Conservation (phyloP, 306 rosid species). For the Acacia acuminata region DNA sequence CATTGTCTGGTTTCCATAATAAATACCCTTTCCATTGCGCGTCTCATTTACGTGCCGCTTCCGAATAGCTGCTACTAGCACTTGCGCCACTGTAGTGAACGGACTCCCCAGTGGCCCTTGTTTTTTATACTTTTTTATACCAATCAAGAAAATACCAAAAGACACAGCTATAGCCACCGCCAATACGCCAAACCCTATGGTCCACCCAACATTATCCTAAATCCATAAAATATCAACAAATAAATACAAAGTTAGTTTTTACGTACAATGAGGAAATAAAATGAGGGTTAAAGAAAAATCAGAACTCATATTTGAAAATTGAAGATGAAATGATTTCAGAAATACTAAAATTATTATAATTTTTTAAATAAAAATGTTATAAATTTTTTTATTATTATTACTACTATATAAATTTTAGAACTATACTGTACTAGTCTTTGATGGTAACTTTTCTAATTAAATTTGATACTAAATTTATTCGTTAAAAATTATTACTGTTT, state of each 20-base stretch:
- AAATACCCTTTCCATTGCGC: slow-evolving; percentile 15
- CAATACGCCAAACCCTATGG: slow-evolving; percentile 36
- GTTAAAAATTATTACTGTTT: background rate
- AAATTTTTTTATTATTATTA: too few species aligned
- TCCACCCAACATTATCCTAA: slow-evolving; percentile 59
- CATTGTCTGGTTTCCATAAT: slow-evolving; percentile 12
- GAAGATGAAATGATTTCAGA: too few species aligned
- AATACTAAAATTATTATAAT: too few species aligned
- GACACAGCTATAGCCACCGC: slow-evolving; percentile 37
- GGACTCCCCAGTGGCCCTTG: slow-evolving; percentile 39
- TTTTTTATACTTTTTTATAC: slow-evolving; percentile 32
- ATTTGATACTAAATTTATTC: too few species aligned
- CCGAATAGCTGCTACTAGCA: slow-evolving; percentile 37
- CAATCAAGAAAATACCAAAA: slow-evolving; percentile 32
- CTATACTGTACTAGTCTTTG: too few species aligned
- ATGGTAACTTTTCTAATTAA: background rate
- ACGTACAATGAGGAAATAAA: background rate
- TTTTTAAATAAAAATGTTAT: background rate
- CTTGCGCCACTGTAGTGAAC: slow-evolving; percentile 42
- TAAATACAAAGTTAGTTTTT: background rate
- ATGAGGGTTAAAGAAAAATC: background rate
- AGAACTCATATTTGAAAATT: background rate
- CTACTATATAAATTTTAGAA: too few species aligned
- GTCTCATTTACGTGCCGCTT: slow-evolving; percentile 35
- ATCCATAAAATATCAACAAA: background rate